Percentiles rank a stretch among this genome's conserved stretches.
Conservation (phyloP, 2,329 filamentous ascomycete genomes). For the Arthrobotrys megalospora region DNA sequence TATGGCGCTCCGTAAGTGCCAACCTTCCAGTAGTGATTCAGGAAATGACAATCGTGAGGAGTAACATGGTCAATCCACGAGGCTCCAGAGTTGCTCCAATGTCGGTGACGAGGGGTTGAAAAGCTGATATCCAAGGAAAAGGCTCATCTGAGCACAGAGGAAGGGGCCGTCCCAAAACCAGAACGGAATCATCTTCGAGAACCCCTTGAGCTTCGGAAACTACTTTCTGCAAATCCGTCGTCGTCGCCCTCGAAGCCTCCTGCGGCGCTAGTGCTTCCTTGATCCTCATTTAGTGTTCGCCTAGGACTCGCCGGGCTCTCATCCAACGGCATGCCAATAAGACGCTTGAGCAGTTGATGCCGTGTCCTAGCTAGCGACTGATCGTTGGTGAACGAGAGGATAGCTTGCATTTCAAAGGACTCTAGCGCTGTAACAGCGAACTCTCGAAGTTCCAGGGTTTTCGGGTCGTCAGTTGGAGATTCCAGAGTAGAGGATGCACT, state of each 20-base stretch:
- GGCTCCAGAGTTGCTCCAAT: neutral
- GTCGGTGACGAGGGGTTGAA: neutral
- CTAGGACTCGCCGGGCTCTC: conserved; percentile 20
- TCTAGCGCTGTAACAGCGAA: conserved; percentile 54
- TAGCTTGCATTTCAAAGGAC: conserved; percentile 58
- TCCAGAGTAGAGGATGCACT: conserved; percentile 48
- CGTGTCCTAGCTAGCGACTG: conserved; percentile 46
- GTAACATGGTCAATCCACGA: neutral
- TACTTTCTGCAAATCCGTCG: conserved; percentile 26
- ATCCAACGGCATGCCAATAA: conserved; percentile 39
- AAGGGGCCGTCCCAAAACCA: too few relatives aligned
- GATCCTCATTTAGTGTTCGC: conserved; percentile 17
- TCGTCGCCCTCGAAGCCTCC: conserved; percentile 31
- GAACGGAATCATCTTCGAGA: conserved; percentile 24
- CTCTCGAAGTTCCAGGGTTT: conserved; percentile 50
- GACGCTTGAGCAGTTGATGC: conserved; percentile 50
- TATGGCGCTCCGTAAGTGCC: neutral
- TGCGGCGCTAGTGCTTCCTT: conserved; percentile 20
- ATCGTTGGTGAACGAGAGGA: conserved; percentile 51
- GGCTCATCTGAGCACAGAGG: too few relatives aligned
- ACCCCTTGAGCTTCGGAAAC: conserved; percentile 47
- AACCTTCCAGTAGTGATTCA: neutral
- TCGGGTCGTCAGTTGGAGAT: conserved; percentile 54
- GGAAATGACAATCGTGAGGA: neutral
- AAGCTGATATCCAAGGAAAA: neutral